These are phyloP conservation scores for Eimeria falciformis DNA, from an alignment of 169 alveolate genomes.

Conservation along the genomic window DNA sequence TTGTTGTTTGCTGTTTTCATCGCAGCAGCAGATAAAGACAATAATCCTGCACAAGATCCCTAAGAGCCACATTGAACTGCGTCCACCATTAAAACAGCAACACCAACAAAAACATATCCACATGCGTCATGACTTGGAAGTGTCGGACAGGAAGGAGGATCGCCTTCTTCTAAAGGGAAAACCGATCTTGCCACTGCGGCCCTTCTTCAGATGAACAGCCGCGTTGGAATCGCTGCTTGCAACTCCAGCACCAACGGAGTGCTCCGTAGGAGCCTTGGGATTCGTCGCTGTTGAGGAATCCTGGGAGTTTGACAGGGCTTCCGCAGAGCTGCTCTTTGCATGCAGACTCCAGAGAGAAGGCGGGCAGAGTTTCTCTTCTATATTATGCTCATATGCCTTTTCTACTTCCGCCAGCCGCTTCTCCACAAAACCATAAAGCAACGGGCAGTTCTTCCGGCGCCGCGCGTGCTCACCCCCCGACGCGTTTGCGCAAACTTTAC, in stretches of 20 bases:
- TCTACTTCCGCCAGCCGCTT: background rate
- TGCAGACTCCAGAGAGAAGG: background rate
- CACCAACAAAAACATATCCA: no score
- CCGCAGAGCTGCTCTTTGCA: background rate
- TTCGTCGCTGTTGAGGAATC: background rate
- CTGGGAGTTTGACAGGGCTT: background rate
- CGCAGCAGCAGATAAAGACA: no score
- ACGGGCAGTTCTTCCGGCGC: slow-evolving; percentile 23
- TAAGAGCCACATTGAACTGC: no score
- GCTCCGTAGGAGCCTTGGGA: background rate
- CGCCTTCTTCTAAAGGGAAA: background rate
- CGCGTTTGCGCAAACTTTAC: slow-evolving; percentile 60
- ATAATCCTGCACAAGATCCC: no score
- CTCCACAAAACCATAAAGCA: slow-evolving; percentile 26
- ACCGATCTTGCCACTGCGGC: background rate
- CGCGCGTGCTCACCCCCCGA: background rate
- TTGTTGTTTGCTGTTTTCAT: no score
- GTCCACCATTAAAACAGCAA: no score
- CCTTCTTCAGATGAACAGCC: background rate
- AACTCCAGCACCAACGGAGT: background rate
- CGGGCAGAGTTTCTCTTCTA: background rate
- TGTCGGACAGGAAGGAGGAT: background rate
- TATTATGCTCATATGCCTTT: background rate
- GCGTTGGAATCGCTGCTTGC: background rate
- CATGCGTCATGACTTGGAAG: no score